Base-by-base conservation (phyloP, 2,329 filamentous ascomycete genomes). In the Neonectria punicea region DNA sequence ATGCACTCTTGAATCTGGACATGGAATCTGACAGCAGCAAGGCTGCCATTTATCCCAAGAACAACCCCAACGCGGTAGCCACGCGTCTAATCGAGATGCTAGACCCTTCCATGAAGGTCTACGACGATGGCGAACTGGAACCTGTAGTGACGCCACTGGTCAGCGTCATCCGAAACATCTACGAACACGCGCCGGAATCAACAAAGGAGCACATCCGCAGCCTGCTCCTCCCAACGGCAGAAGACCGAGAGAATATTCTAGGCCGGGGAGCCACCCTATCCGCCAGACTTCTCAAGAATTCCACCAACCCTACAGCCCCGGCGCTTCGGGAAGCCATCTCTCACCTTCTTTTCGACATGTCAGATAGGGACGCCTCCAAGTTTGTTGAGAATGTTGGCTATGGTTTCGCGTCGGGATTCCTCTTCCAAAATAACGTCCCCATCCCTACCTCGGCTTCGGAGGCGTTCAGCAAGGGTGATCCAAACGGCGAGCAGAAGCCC, bases 311-410 rank as follows among this genome's bases (percentile, higher is more conserved):
- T 0, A 79, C 89, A 47, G 87, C 92, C 0, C 89, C 93, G 0
- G 89, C 90, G 43, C 82, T 97, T 3, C 89, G 93, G 18, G 89
- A 92, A 51, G 87, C 88, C 18, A 91, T 97, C 57, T 92, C 92
- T 0, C 86, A 90, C 32, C 84, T 99, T 25, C 87, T 98, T 66
- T 99, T 97, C 76, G 92, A 97, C 69, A 85, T 98, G 30, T 97
- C 94, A 0, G 91, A 91, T 68, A 92, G 90, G 72, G 90, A 98
- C 72, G 88, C 94, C 0, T 87, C 86, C 16, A 91, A 85, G 32
- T 96, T 98, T 74, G 92, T 98, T 1, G 86, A 92, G 56, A 98
- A 98, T 71, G 93, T 99, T 13, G 96, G 96, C 0, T 99, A 97
- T 76, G 96, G 96, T 0, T 97, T 93, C 75, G 96, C 96, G 0